phyloP scores from a whole-genome alignment of 352 stramenopile species.

The Globisporangium spiculum region DNA sequence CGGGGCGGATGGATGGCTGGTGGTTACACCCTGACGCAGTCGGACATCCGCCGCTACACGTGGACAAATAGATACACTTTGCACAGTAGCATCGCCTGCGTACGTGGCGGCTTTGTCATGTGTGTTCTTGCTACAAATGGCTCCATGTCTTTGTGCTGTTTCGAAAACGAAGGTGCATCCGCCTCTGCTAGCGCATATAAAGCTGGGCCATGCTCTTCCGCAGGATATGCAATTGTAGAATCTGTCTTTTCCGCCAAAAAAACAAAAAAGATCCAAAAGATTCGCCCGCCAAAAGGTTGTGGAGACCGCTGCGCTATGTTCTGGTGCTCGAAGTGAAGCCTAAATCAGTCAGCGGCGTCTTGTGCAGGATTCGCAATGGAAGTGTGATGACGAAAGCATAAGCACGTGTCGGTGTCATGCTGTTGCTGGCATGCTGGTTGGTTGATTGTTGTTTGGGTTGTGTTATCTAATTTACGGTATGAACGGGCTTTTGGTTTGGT shows the following conservation, averaged over 20 bases:
- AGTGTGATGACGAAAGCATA: neutral
- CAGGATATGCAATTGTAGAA: neutral
- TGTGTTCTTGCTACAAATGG: neutral
- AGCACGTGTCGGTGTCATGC: neutral
- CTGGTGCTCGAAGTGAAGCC: neutral
- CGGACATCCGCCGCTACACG: neutral
- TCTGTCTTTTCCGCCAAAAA: neutral
- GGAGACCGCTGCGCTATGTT: neutral
- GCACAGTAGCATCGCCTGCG: neutral
- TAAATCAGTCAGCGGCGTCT: too few relatives aligned
- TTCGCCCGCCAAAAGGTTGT: neutral
- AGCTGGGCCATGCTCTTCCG: neutral
- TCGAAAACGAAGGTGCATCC: neutral
- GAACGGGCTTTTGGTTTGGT: neutral
- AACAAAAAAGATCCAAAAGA: neutral
- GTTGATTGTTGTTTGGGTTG: neutral
- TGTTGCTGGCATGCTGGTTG: neutral
- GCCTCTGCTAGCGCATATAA: neutral
- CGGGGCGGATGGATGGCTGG: neutral
- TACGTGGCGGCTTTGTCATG: constrained; percentile 2
- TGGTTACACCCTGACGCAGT: neutral
- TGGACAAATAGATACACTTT: neutral
- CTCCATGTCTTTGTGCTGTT: constrained; percentile 13
- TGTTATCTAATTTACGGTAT: neutral
- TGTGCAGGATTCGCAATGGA: neutral